Base-by-base conservation (phyloP, 768 basidiomycete species). In the Hypholoma sublateritium region DNA sequence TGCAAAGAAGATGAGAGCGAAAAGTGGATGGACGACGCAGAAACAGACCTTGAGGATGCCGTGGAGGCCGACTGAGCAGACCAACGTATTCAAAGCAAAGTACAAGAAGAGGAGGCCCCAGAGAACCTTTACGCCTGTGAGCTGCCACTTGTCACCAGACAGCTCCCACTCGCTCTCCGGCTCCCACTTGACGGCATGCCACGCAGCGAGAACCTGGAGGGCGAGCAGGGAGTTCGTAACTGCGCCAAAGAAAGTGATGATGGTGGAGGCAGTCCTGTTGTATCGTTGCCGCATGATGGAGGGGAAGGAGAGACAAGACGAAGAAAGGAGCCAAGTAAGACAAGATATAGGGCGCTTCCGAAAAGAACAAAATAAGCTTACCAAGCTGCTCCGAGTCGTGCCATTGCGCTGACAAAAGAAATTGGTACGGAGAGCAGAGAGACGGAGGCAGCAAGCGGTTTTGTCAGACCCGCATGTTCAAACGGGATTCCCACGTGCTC, bases 91-190 rank as follows among this genome's bases (percentile, higher is more conserved):
- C 0, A 84, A 80, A 6, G 80, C 74, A 64, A 91, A 87, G 69
- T 93, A 91, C 19, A 81, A 71, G 25, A 79, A 82, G 28, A 88
- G 75, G 43, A 92, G 77, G 9, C 74, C 84, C 73, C 86, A 89
- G 24, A 89, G 68, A 59, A 81, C 66, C 64, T 78, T 77, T 48
- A 82, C 62, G 25, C 78, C 75, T 58, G 81, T 76, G 43, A 80
- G 56, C 51, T 67, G 66, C 64, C 71, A 70, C 34, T 64, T 70
- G 64, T 77, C 77, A 42, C 72, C 67, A 19, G 73, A 59, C 22
- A 58, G 54, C 57, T 70, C 79, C 76, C 76, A 80, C 58, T 80
- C 80, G 61, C 71, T 76, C 62, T 80, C 77, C 35, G 76, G 73
- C 53, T 80, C 80, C 70, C 76, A 75, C 59, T 74, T 77, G 59